Percentiles rank a stretch among this genome's conserved stretches.
Conservation (phyloP, 768 basidiomycete genomes). For the Trametes punicea region DNA sequence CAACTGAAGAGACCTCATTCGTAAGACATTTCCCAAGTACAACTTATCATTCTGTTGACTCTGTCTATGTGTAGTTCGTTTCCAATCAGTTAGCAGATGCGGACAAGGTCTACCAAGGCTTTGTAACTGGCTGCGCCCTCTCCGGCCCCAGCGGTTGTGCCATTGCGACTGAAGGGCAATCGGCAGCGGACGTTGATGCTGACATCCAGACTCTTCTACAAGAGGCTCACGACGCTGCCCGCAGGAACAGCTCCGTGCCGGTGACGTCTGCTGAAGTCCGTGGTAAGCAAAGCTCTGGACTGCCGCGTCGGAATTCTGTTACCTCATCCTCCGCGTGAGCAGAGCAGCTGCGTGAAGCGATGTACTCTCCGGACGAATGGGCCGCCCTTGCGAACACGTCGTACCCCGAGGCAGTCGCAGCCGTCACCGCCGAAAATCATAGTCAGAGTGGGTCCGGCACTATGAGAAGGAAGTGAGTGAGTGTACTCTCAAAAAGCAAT, state of each 20-base stretch:
- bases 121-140: conserved; percentile 10
- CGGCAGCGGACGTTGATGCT: conserved; percentile 2
- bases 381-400: conserved; percentile 4
- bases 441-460: not conserved
- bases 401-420: conserved; percentile 3
- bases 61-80: not conserved
- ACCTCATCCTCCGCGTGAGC: not conserved
- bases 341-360: not conserved
- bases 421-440: not conserved
- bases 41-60: not conserved
- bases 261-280: conserved; percentile 8
- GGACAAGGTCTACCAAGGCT: conserved; percentile 7
- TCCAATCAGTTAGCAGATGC: not conserved
- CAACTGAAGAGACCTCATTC: not conserved
- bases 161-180: not conserved
- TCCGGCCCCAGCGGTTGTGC: conserved; percentile 4
- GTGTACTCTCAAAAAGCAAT: not conserved
- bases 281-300: not conserved
- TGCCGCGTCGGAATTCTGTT: not conserved
- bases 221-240: conserved; percentile 1
- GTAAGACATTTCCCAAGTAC: not conserved
- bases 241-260: not conserved
- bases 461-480: not conserved
- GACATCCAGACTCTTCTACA: not conserved
- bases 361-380: not conserved